Percentiles rank a stretch among this genome's conserved stretches.
These are phyloP conservation scores for Starmerella potacharoeniae DNA, from an alignment of 805 yeast species.

Conservation along the genomic window DNA sequence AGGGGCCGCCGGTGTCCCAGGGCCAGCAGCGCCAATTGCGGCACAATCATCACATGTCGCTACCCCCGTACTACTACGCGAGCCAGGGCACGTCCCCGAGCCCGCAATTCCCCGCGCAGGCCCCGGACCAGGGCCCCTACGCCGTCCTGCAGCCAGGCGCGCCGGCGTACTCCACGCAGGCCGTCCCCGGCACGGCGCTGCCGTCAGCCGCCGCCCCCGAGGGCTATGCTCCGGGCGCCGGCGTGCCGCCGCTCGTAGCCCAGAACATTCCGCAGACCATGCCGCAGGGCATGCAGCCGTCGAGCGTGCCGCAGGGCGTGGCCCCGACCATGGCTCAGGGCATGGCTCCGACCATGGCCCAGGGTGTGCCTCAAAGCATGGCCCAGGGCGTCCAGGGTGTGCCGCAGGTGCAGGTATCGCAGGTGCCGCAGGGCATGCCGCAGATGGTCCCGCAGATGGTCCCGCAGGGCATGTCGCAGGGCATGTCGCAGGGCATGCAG, in stretches of 20 bases:
- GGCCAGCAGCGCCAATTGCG: slow-evolving; percentile 12
- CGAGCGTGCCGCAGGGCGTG: neutral
- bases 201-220: neutral
- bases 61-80: slow-evolving; percentile 15
- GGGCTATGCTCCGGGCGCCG: neutral
- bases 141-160: neutral
- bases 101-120: neutral
- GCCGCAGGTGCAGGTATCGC: neutral
- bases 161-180: neutral
- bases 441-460: neutral
- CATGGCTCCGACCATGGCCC: no score
- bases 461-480: neutral
- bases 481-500: neutral
- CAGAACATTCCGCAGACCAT: neutral
- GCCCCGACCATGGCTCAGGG: neutral
- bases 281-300: neutral
- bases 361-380: neutral
- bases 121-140: neutral
- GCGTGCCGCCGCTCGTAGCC: neutral
- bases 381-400: neutral
- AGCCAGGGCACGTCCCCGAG: neutral
- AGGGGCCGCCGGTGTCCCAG: neutral
- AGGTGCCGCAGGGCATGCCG: neutral
- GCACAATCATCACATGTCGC: slow-evolving; percentile 14
- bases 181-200: neutral